Evolutionary conservation across 148 eudicot species (phyloP).

Genomic region (Tetragonia tetragonoides): DNA sequence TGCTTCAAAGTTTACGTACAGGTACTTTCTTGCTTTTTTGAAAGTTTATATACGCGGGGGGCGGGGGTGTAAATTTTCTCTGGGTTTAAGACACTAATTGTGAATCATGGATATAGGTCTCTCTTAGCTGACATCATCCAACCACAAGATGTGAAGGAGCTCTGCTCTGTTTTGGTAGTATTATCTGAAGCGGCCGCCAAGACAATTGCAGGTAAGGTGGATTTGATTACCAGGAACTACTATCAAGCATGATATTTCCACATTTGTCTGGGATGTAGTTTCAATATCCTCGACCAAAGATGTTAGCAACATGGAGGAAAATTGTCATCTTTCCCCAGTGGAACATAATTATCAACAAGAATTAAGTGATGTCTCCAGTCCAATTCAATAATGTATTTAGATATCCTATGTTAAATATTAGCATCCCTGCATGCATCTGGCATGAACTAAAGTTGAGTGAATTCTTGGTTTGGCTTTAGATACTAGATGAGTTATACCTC

Average conservation of each 20-base stretch:
- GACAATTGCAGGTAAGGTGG: constrained; percentile 64
- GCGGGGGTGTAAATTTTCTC: background rate
- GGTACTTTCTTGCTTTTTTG: constrained; percentile 39
- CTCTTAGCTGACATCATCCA: constrained; percentile 91
- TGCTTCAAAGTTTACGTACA: constrained; percentile 71
- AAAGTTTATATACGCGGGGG: background rate
- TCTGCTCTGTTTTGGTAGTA: constrained; percentile 88
- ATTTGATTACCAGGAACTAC: background rate
- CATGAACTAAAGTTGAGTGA: background rate
- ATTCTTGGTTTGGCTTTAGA: background rate
- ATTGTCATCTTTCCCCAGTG: background rate
- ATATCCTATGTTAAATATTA: background rate
- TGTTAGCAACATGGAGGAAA: background rate
- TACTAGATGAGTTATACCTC: background rate
- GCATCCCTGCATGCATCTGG: background rate
- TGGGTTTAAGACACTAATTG: constrained; percentile 26
- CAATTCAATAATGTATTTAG: background rate
- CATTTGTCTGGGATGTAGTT: background rate
- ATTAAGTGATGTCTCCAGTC: background rate
- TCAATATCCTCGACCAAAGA: background rate
- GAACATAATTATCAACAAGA: background rate
- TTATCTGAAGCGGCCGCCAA: constrained; percentile 80
- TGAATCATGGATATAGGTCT: constrained; percentile 52
- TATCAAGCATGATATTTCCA: background rate
- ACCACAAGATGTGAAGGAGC: constrained; percentile 88